Evolutionary conservation across 495 filamentous ascomycete species (phyloP), one percentile per base, ranked within the genome.

Genomic region (Hypoxylon crocopeplum): DNA sequence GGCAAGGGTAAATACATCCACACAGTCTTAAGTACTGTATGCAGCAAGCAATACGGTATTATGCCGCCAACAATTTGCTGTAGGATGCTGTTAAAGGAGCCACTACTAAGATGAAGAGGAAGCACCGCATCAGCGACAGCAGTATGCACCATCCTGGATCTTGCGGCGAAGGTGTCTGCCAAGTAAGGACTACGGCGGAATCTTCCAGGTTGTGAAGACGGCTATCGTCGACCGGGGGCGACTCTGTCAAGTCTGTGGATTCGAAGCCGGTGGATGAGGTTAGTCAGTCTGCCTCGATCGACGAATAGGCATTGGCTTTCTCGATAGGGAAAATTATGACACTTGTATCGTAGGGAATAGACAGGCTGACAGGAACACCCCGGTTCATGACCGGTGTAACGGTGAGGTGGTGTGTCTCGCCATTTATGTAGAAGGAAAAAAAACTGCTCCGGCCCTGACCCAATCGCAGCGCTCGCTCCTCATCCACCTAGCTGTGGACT

Each of bases 1-100:
- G 37, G 45, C 55, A 64, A 64, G 55, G 61, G 45, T 64, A 51
- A 24, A 38, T 38, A 52, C 54, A 55, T 27, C 61, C 61, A 64
- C 61, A 64, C 61, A 64, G 61, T 64, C 32, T 37, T 29, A 15
- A 51, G 24, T 64, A 64, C 61, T 64, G 61, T 64, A 64, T 50
- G 50, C 38, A 42, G 29, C 45, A 34, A 50, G 48, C 40, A 40
- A 25, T 33, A 34, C 38, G n/a, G 37, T 21, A 46, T 36, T 49
- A 48, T 33, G 49, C 48, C 19, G 60, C 48, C 17, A 59, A 22
- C 42, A 30, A 7, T 10, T 48, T 47, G 42, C 34, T 42, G 48
- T 59, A 59, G 55, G 50, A 56, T 37, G 45, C 37, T 40, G 39
- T 50, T 44, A 13, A n/a, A 40, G 50, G 27, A 46, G 27, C 37